A percentile compares a stretch with the other conserved stretches of the same genome.
Conservation (phyloP, 805 yeast species). For the Tetrapisispora fleetii region DNA sequence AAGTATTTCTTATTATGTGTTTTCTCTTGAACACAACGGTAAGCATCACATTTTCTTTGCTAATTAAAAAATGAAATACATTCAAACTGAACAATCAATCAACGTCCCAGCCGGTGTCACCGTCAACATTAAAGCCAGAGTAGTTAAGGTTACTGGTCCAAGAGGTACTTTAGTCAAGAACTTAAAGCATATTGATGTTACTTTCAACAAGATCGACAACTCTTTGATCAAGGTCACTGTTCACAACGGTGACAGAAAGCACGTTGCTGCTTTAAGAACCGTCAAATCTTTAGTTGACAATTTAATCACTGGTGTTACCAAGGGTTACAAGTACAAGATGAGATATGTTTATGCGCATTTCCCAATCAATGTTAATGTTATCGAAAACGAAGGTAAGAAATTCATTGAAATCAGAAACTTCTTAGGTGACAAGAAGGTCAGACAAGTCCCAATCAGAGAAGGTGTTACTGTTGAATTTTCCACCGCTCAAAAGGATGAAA, state of each 20-base stretch:
- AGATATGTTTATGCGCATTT: conserved; percentile 99
- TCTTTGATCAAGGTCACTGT: conserved; percentile 68
- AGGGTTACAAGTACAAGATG: conserved; percentile 99
- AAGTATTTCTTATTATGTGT: no score
- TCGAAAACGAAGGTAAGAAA: conserved; percentile 64
- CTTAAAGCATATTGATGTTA: conserved; percentile 89
- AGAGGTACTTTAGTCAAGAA: conserved; percentile 89
- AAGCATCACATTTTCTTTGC: background rate
- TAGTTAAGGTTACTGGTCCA: conserved; percentile 88
- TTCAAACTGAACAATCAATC: conserved; percentile 76
- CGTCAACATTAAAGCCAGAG: conserved; percentile 85
- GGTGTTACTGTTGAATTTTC: conserved; percentile 86
- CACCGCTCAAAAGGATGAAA: conserved; percentile 85
- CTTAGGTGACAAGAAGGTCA: conserved; percentile 98
- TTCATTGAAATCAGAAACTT: conserved; percentile 96
- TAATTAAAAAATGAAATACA: conserved; percentile 54
- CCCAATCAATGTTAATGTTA: conserved; percentile 96
- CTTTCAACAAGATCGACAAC: conserved; percentile 69
- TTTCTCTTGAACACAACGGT: background rate
- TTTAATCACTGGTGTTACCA: conserved; percentile 97
- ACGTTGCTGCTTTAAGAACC: conserved; percentile 98
- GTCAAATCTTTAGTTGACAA: conserved; percentile 91
- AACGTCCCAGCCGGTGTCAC: conserved; percentile 89
- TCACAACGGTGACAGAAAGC: conserved; percentile 99
- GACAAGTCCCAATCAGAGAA: conserved; percentile 74